A percentile compares a stretch with the other conserved stretches of the same genome.
phyloP scores from a whole-genome alignment of 179 eudicot genomes.

The Heliamphora pulchella region DNA sequence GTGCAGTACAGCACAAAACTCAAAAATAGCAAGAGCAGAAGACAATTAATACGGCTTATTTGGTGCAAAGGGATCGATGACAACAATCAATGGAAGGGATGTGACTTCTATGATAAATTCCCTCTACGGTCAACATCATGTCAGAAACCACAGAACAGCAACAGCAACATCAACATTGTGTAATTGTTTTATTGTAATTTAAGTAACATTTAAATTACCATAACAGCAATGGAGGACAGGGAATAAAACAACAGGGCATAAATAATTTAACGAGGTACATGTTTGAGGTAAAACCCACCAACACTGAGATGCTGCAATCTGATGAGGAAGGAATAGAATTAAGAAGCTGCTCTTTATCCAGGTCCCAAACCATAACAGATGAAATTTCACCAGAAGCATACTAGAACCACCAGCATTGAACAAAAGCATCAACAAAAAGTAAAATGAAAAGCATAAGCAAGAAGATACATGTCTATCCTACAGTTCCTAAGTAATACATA shows the following conservation, averaged over 20 bases:
- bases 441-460: neutral
- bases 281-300: conserved; percentile 45
- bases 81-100: neutral
- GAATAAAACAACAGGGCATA: neutral
- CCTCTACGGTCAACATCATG: neutral
- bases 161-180: neutral
- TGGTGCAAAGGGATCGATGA: neutral
- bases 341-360: conserved; percentile 84
- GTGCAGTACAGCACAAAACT: neutral
- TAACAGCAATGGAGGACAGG: neutral
- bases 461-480: neutral
- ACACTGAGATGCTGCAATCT: conserved; percentile 71
- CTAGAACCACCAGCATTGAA: conserved; percentile 30
- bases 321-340: conserved; percentile 56
- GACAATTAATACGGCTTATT: neutral
- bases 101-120: no score
- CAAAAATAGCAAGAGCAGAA: neutral
- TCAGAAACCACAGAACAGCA: neutral
- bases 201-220: neutral
- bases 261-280: neutral
- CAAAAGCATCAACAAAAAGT: neutral
- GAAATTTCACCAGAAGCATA: conserved; percentile 74
- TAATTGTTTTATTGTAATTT: neutral
- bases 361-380: conserved; percentile 84
- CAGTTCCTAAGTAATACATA: conserved; percentile 37